Evolutionary conservation across 257 asterid species (phyloP).

Genomic region (Capsicum baccatum): DNA sequence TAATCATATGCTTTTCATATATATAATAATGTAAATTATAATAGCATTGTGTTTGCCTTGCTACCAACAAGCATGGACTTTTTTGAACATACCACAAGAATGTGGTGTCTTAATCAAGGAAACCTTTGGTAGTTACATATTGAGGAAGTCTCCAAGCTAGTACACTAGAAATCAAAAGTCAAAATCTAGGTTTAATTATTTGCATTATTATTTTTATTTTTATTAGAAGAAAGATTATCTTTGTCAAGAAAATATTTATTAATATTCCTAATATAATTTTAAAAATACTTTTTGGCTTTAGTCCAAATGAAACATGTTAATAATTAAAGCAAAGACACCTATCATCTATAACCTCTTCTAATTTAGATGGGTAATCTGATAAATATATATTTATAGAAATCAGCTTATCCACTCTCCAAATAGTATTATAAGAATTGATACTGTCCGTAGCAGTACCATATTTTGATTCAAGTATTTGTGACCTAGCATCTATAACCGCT

Average conservation of each 20-base stretch:
- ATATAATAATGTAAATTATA: background rate
- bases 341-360: background rate
- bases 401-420: too few relatives aligned
- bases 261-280: background rate
- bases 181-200: conserved; percentile 23
- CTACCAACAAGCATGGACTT: conserved; percentile 38
- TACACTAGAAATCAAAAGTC: background rate
- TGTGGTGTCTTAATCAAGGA: conserved; percentile 50
- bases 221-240: background rate
- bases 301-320: background rate
- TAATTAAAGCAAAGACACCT: background rate
- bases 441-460: too few relatives aligned
- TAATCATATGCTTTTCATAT: background rate
- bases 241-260: background rate
- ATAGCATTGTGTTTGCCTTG: background rate
- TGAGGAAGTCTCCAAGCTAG: background rate
- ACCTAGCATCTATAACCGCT: too few relatives aligned
- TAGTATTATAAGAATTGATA: too few relatives aligned
- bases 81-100: conserved; percentile 24
- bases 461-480: too few relatives aligned
- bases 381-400: too few relatives aligned
- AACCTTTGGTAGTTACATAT: conserved; percentile 36
- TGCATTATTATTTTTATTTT: background rate
- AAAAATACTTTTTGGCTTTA: background rate
- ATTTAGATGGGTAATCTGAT: too few relatives aligned